Evolutionary conservation across 1,284 basidiomycete species (phyloP).

Genomic region (Cutaneotrichosporon cyanovorans): DNA sequence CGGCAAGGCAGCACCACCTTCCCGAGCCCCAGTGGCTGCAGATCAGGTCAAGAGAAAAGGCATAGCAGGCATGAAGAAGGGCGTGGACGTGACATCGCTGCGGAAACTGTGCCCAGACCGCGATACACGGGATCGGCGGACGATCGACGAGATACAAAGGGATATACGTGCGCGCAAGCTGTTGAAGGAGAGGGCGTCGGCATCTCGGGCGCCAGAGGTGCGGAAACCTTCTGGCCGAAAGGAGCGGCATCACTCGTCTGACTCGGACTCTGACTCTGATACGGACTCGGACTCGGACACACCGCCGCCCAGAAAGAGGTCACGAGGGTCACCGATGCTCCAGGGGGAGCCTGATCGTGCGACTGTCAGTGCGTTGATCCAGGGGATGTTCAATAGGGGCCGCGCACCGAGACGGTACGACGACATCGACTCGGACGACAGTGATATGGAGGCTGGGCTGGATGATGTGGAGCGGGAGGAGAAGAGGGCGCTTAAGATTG

Average conservation of each 20-base stretch:
- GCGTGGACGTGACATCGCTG: constrained; percentile 17
- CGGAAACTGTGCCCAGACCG: constrained; percentile 34
- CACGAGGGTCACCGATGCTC: background rate
- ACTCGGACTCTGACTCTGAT: constrained; percentile 6
- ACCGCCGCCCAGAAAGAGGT: constrained; percentile 10
- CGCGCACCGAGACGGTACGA: constrained; percentile 14
- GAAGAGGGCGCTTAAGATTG: constrained; percentile 29
- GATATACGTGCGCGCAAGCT: constrained; percentile 25
- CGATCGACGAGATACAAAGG: constrained; percentile 36
- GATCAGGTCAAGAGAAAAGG: constrained; percentile 1
- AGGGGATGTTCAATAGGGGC: constrained; percentile 14
- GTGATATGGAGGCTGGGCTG: constrained; percentile 43
- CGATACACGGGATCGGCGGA: constrained; percentile 30
- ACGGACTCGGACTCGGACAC: constrained; percentile 6
- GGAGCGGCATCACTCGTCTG: constrained; percentile 3
- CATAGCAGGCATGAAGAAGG: constrained; percentile 16
- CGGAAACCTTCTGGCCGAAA: background rate
- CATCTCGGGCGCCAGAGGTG: no score
- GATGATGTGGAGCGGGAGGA: constrained; percentile 39
- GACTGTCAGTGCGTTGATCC: constrained; percentile 16
- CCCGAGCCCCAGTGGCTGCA: background rate
- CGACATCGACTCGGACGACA: constrained; percentile 22
- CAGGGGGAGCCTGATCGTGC: constrained; percentile 7
- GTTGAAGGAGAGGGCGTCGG: no score
- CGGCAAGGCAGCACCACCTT: background rate